Evolutionary conservation across 441 rosid species (phyloP), one percentile per base, ranked within the genome.

Genomic region (Breynia disticha): DNA sequence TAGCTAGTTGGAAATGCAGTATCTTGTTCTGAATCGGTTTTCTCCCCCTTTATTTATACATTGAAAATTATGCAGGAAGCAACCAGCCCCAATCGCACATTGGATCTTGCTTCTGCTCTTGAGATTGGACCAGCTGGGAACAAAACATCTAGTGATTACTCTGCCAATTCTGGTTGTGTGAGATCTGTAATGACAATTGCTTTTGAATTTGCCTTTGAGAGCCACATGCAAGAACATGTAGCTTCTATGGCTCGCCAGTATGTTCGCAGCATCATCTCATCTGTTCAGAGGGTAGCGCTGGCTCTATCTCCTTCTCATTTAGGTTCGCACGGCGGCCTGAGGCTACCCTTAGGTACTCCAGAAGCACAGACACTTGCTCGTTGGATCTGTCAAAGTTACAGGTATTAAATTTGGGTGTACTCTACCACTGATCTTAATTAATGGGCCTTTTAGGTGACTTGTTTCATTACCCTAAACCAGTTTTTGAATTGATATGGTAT

Each of bases 181-280:
- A 80, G 97, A 55, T 94, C 96, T 1, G 89, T 94, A 46, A 76
- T 94, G 68, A 90, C 97, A 5, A 90, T 94, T n/a, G 97, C 99
- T 54, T 90, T 94, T 67, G 97, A 94, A 69, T 90, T 94, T 75
- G 96, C 99, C 11, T 90, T 84, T 45, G 97, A 90, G 60, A 75
- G 73, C 78, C 79, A 72, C 67, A 74, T 87, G 53, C 97, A 85
- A 61, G 99, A 94, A 0, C 90, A 80, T 68, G 99, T 94, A 57
- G 94, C 91, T 0, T 71, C 80, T 65, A 90, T 94, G 99, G 99
- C 97, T 17, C 79, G 94, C 3, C 97, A 94, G 61, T 94, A 94
- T 46, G 78, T 94, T 2, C 80, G 95, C 0, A 94, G 90, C 15
- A 94, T 94, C 56, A 85, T 94, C 50, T 79, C 96, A n/a, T 80